These are phyloP conservation scores for Xylaria arbuscula DNA, from an alignment of 2,329 filamentous ascomycete species.

Conservation along the genomic window DNA sequence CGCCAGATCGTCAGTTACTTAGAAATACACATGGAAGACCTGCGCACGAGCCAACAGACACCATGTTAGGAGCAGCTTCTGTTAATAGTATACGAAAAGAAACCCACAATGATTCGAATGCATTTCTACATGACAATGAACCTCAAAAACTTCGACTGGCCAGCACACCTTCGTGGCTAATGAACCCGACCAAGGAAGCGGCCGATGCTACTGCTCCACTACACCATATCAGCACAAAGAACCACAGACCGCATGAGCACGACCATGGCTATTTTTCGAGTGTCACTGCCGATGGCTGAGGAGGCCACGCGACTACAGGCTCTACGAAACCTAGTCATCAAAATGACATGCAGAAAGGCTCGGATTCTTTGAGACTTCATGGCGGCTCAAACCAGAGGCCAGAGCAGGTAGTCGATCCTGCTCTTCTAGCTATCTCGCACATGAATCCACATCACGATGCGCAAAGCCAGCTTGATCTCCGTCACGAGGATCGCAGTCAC, in stretches of 20 bases:
- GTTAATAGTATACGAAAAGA: neutral
- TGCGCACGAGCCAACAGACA: conserved; percentile 4
- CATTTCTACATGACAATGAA: conserved; percentile 8
- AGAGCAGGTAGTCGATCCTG: neutral
- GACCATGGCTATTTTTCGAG: conserved; percentile 26
- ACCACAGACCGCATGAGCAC: conserved; percentile 29
- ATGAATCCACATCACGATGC: conserved; percentile 11
- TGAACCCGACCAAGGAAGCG: conserved; percentile 43
- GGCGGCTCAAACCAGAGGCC: conserved; percentile 3
- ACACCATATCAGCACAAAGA: conserved; percentile 41
- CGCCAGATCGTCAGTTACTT: neutral
- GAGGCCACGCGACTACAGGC: conserved; percentile 9
- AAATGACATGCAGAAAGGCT: neutral
- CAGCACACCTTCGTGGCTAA: conserved; percentile 49
- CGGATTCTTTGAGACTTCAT: neutral
- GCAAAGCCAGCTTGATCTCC: neutral
- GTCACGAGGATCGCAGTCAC: neutral
- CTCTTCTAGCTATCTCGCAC: neutral
- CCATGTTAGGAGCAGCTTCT: neutral
- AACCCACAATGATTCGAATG: neutral
- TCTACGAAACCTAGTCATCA: conserved; percentile 16
- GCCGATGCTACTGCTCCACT: conserved; percentile 42
- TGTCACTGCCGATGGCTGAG: conserved; percentile 9
- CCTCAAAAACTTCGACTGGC: conserved; percentile 40
- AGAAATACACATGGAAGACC: neutral